A percentile compares a stretch with the other conserved stretches of the same genome.
These are phyloP conservation scores for Entomortierella parvispora DNA, from an alignment of 192 early-diverging fungal species.

Conservation along the genomic window DNA sequence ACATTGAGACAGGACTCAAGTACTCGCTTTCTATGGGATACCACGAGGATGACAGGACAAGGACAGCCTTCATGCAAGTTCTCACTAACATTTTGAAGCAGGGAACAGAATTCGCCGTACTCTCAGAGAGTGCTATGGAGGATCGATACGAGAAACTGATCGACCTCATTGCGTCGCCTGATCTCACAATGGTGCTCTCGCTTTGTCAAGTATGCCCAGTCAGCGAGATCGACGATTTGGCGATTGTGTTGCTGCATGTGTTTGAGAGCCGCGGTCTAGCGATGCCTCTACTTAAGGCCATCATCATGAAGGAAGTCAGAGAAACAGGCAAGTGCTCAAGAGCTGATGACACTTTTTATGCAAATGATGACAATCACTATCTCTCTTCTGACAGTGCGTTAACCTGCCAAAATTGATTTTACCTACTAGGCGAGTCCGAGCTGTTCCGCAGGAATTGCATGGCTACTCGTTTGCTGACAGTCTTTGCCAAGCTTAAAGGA, in stretches of 20 bases:
- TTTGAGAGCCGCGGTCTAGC: conserved; percentile 82
- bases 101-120: conserved; percentile 86
- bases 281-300: conserved; percentile 78
- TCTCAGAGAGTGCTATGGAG: conserved; percentile 79
- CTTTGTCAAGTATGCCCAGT: conserved; percentile 88
- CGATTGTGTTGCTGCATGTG: conserved; percentile 76
- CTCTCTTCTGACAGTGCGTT: too few relatives aligned
- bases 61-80: conserved; percentile 93
- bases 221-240: conserved; percentile 90
- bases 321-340: conserved; percentile 69
- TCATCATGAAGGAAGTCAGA: conserved; percentile 87
- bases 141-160: conserved; percentile 85
- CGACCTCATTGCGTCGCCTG: conserved; percentile 73
- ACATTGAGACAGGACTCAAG: conserved; percentile 92
- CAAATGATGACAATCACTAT: background rate
- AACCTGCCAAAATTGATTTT: too few relatives aligned
- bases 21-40: conserved; percentile 91
- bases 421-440: conserved; percentile 67
- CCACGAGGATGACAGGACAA: conserved; percentile 89
- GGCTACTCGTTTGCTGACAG: conserved; percentile 86
- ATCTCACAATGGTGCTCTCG: conserved; percentile 82
- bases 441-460: conserved; percentile 94
- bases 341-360: background rate
- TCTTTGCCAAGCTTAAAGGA: conserved; percentile 85
- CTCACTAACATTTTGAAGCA: conserved; percentile 90